phyloP scores from a whole-genome alignment of 2,329 filamentous ascomycete genomes.

The Arthrobotrys megalospora region DNA sequence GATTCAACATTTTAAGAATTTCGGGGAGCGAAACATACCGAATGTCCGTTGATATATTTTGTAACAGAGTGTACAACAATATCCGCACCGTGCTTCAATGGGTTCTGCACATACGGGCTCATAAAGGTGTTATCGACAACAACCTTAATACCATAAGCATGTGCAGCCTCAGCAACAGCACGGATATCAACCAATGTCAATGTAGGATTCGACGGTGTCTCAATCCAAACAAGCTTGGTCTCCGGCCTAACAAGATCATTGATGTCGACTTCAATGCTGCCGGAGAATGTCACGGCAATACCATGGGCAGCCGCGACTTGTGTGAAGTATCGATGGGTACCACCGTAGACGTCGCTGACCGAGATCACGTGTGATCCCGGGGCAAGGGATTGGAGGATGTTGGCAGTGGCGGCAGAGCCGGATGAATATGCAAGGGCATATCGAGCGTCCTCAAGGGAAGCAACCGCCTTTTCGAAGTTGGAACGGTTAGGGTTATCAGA shows the following conservation, averaged over 20 bases:
- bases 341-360: slow-evolving; percentile 97
- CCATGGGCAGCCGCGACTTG: slow-evolving; percentile 96
- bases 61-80: slow-evolving; percentile 97
- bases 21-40: slow-evolving; percentile 66
- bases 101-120: slow-evolving; percentile 96
- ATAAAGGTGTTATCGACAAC: slow-evolving; percentile 99
- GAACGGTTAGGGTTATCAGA: slow-evolving; percentile 94
- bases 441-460: slow-evolving; percentile 90
- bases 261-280: slow-evolving; percentile 90
- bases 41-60: slow-evolving; percentile 99
- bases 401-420: slow-evolving; percentile 92
- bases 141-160: slow-evolving; percentile 89
- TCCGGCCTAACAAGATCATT: slow-evolving; percentile 85
- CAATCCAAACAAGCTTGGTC: slow-evolving; percentile 97
- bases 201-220: slow-evolving; percentile 94
- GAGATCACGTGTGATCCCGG: slow-evolving; percentile 94
- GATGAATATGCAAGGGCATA: slow-evolving; percentile 95
- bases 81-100: slow-evolving; percentile 93
- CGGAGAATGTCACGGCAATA: slow-evolving; percentile 93
- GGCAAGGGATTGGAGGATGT: slow-evolving; percentile 91
- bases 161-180: slow-evolving; percentile 84
- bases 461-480: slow-evolving; percentile 93
- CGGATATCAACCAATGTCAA: slow-evolving; percentile 92
- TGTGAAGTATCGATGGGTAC: slow-evolving; percentile 98
- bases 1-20: slow-evolving; percentile 45